Conservation (phyloP, 2,329 filamentous ascomycete genomes). For the Leptographium radiaticola region DNA sequence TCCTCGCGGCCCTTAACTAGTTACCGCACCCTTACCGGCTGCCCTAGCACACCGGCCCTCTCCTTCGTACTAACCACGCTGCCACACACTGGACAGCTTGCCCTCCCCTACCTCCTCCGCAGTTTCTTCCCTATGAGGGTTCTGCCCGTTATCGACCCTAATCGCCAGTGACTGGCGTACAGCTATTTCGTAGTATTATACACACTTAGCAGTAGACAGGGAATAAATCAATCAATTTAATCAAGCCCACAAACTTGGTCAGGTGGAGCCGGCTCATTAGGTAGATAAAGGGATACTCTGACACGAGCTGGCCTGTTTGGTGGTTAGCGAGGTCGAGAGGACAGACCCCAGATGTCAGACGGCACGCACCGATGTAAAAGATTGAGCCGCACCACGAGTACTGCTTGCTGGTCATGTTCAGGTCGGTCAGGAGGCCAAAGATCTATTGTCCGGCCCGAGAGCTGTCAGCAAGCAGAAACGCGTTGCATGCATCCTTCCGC, state of each 20-base stretch:
- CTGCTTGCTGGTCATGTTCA: conserved; percentile 28
- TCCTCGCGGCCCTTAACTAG: too few species aligned
- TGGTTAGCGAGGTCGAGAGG: neutral
- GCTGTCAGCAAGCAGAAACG: neutral
- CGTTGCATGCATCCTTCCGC: neutral
- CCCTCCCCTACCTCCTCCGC: too few species aligned
- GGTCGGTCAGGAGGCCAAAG: conserved; percentile 31
- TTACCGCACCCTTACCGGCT: too few species aligned
- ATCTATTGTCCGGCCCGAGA: conserved; percentile 1
- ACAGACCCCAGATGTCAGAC: neutral
- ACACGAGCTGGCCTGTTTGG: conserved; percentile 23
- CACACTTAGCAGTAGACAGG: too few species aligned
- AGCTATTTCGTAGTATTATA: too few species aligned
- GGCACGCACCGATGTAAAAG: conserved; percentile 25
- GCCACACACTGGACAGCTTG: too few species aligned
- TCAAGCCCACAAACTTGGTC: conserved; percentile 35
- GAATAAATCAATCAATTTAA: too few species aligned
- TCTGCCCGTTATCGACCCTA: too few species aligned
- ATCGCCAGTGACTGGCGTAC: too few species aligned
- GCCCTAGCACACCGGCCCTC: too few species aligned
- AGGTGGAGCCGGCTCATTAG: conserved; percentile 35
- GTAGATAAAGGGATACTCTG: conserved; percentile 37
- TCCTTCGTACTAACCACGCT: too few species aligned
- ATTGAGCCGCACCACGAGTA: conserved; percentile 35
- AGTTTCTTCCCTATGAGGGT: too few species aligned